Conservation (phyloP, 768 basidiomycete genomes). For the Kondoa malvinella region DNA sequence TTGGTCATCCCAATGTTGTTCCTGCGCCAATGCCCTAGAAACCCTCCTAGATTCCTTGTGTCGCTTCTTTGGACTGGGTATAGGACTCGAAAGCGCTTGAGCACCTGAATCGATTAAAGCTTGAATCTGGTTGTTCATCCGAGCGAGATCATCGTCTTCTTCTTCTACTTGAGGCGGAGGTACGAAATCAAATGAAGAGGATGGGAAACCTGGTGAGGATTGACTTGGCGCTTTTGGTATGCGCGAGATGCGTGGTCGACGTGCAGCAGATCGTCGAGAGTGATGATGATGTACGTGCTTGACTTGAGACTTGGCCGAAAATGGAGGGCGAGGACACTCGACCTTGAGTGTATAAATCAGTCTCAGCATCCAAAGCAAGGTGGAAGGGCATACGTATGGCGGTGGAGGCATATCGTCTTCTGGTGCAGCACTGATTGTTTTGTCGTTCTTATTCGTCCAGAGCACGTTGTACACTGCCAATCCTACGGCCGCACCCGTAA, state of each 20-base stretch:
- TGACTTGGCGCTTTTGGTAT: background rate
- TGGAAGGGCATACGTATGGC: background rate
- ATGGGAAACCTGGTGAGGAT: background rate
- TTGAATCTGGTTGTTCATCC: background rate
- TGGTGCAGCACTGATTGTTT: background rate
- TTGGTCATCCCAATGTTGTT: too few relatives aligned
- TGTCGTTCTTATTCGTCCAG: background rate
- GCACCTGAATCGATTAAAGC: background rate
- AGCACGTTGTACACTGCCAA: background rate
- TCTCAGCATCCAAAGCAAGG: too few relatives aligned
- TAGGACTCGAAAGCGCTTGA: background rate
- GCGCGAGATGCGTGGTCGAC: background rate
- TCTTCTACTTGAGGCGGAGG: background rate
- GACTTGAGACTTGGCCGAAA: background rate
- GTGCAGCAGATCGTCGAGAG: background rate
- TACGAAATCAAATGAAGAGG: background rate
- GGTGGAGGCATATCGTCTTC: background rate
- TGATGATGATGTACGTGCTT: background rate
- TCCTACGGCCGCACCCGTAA: background rate
- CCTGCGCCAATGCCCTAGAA: too few relatives aligned
- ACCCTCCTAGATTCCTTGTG: too few relatives aligned
- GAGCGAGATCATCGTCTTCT: background rate
- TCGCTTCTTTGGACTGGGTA: background rate
- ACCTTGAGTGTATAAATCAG: background rate
- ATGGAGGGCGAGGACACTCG: background rate